phyloP scores from a whole-genome alignment of 1,284 basidiomycete species.

The Mycena sp. region DNA sequence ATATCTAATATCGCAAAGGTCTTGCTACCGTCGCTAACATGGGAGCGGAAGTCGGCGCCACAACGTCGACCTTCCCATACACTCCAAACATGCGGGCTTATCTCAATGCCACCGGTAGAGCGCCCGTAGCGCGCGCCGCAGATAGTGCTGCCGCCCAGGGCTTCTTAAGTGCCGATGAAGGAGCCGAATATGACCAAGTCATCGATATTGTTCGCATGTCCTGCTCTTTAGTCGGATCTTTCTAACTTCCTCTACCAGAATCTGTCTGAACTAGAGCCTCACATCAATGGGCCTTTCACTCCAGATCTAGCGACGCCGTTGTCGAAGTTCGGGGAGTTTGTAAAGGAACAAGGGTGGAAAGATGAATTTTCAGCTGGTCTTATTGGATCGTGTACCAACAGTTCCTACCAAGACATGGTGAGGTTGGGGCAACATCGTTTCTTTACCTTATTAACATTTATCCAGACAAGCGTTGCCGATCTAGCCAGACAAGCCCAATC shows the following conservation, averaged over 20 bases:
- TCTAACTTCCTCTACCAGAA: constrained; percentile 60
- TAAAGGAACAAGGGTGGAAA: constrained; percentile 90
- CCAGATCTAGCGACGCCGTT: constrained; percentile 96
- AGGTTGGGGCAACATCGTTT: constrained; percentile 16
- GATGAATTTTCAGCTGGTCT: constrained; percentile 91
- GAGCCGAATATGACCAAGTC: constrained; percentile 95
- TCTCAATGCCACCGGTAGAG: constrained; percentile 90
- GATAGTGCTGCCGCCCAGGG: constrained; percentile 85
- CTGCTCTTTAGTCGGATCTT: not conserved
- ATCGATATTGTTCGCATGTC: constrained; percentile 86
- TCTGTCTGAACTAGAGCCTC: constrained; percentile 92
- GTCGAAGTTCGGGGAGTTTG: constrained; percentile 88
- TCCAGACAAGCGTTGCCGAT: constrained; percentile 87
- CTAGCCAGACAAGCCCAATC: constrained; percentile 91
- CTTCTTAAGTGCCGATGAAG: constrained; percentile 87
- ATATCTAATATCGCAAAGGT: constrained; percentile 55
- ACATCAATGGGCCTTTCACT: constrained; percentile 97
- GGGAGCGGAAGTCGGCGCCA: constrained; percentile 99
- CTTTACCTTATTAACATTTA: constrained; percentile 10
- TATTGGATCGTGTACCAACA: constrained; percentile 99
- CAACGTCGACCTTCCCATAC: constrained; percentile 98
- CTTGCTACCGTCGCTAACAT: constrained; percentile 97
- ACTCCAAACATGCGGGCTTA: constrained; percentile 91
- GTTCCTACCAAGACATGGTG: constrained; percentile 96
- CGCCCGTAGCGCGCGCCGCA: constrained; percentile 89